These are phyloP conservation scores for Discostella stelligeroides DNA, from an alignment of 108 stramenopile genomes.

Conservation along the genomic window DNA sequence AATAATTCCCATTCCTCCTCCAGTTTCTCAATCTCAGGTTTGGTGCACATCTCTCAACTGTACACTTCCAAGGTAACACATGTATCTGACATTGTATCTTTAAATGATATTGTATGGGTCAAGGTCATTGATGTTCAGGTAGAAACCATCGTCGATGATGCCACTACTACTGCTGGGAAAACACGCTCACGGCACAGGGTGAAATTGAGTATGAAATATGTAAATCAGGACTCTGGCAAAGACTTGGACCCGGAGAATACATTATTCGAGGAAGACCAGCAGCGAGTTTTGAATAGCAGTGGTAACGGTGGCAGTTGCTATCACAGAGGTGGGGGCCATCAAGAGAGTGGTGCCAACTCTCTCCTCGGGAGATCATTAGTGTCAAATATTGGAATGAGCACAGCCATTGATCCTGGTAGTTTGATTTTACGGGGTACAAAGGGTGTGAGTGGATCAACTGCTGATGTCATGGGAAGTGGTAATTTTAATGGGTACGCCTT, in stretches of 20 bases:
- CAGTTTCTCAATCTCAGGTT: conserved; percentile 44
- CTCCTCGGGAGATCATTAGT: conserved; percentile 33
- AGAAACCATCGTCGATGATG: conserved; percentile 58
- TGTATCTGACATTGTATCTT: conserved; percentile 27
- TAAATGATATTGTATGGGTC: conserved; percentile 30
- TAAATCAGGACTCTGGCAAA: conserved; percentile 61
- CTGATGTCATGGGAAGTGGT: conserved; percentile 11
- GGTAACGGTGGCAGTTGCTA: conserved; percentile 16
- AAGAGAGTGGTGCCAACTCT: conserved; percentile 18
- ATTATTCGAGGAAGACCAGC: conserved; percentile 26
- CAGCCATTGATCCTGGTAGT: conserved; percentile 67
- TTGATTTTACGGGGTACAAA: conserved; percentile 36
- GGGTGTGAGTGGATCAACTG: not conserved
- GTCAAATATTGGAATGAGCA: conserved; percentile 72
- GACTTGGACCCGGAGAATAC: conserved; percentile 53
- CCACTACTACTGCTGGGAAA: conserved; percentile 38
- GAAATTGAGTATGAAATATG: conserved; percentile 67
- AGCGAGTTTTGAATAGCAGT: conserved; percentile 5
- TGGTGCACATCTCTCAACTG: conserved; percentile 72
- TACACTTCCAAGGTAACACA: conserved; percentile 20
- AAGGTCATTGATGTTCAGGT: conserved; percentile 46
- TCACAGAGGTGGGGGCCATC: not conserved
- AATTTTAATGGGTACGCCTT: conserved; percentile 73
- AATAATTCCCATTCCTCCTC: too few species aligned
- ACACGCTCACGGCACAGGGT: conserved; percentile 37